Evolutionary conservation across 2,329 filamentous ascomycete species (phyloP), one percentile per base, ranked within the genome.

Genomic region (Phyllosticta citriasiana): DNA sequence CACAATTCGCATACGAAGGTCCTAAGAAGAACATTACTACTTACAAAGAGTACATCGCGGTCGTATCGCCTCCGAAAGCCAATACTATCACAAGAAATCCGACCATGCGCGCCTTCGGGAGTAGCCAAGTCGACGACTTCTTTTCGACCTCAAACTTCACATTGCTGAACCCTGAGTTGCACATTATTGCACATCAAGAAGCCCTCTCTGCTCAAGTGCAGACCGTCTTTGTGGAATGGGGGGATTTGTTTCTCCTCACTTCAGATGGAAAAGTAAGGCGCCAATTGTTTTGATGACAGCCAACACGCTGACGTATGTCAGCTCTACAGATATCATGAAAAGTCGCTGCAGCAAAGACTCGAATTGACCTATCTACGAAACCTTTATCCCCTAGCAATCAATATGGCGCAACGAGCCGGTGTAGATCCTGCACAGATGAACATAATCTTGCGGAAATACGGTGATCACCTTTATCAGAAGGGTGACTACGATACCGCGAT

Each of bases 401-500:
- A 93, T 68, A 79, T 99, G 61, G 94, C 94, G 0, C 91, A 95
- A 69, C 96, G 95, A 73, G 86, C 88, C 9, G 89, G 91, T 1
- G 82, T 97, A 68, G 89, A 92, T 72, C 76, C 78, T 2, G 79
- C 87, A 55, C 90, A 97, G 72, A 90, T 96, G 68, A 97, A 95
- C 68, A 80, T 89, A 62, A 99, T 99, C 62, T 95, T 93, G 70
- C 86, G 93, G 62, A 92, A 88, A 71, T 97, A 96, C 73, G 94
- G 93, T 12, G 94, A 99, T 71, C 89, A 93, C 69, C 76, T 97
- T 3, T 97, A 99, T 69, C 90, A 95, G 66, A 96, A 96, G 69
- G 91, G 89, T 4, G 92, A 97, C 70, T 99, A 93, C 70, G 94
- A 99, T 70, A 94, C 89, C 6, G 92, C 95, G n/a, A 99, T 99